Percentiles rank a stretch among this genome's conserved stretches.
These are phyloP conservation scores for Tulasnella sp. DNA, from an alignment of 768 basidiomycete genomes.

Conservation along the genomic window DNA sequence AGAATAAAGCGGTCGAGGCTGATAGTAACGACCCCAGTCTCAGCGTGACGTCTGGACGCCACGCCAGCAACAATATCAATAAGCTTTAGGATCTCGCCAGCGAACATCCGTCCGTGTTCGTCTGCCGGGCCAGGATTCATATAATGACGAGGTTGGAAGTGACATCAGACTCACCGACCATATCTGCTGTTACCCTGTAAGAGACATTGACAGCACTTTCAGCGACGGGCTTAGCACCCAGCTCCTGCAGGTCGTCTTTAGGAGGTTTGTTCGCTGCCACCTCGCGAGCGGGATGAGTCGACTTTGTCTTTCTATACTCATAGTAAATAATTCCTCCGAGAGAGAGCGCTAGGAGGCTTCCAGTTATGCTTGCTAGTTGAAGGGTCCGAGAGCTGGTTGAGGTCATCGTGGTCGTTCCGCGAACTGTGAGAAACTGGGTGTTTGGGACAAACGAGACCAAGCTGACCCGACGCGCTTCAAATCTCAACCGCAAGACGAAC, in stretches of 20 bases:
- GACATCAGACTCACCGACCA: conserved; percentile 6
- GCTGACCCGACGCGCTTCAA: conserved; percentile 4
- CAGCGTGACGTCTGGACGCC: conserved; percentile 14
- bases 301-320: not conserved
- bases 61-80: conserved; percentile 18
- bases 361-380: not conserved
- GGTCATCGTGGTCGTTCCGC: not conserved
- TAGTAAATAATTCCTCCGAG: not conserved
- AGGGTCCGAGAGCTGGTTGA: not conserved
- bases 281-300: not conserved
- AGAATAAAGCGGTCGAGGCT: conserved; percentile 16
- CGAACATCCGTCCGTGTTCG: conserved; percentile 15
- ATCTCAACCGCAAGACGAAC: not conserved
- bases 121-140: not conserved
- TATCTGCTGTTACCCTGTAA: conserved; percentile 13
- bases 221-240: conserved; percentile 11
- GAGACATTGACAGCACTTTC: conserved; percentile 14
- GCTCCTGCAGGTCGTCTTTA: not conserved
- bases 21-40: conserved; percentile 11
- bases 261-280: not conserved
- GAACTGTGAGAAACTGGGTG: not conserved
- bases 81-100: conserved; percentile 16
- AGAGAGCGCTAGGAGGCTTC: not conserved
- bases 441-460: not conserved
- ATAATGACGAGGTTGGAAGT: not conserved